A percentile compares a stretch with the other conserved stretches of the same genome.
phyloP scores from a whole-genome alignment of 2,329 filamentous ascomycete genomes.

The Talaromyces marneffei region DNA sequence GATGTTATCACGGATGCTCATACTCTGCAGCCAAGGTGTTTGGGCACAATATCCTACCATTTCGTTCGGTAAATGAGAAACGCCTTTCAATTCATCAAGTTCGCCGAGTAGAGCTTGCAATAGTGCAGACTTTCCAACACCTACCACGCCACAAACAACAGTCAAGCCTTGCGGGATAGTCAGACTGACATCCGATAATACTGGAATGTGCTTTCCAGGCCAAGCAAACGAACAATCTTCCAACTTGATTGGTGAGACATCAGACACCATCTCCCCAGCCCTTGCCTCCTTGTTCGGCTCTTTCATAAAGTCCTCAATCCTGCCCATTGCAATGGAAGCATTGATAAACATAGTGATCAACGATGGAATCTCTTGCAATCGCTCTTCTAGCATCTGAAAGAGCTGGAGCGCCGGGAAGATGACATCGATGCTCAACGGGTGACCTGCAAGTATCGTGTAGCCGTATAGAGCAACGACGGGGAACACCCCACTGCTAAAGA shows the following conservation, averaged over 20 bases:
- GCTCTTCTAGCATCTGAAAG: constrained; percentile 68
- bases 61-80: constrained; percentile 49
- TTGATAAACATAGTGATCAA: constrained; percentile 74
- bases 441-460: constrained; percentile 66
- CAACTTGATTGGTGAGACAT: constrained; percentile 38
- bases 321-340: constrained; percentile 71
- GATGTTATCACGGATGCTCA: constrained; percentile 65
- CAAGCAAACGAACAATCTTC: constrained; percentile 68
- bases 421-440: constrained; percentile 67
- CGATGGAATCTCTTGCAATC: constrained; percentile 67
- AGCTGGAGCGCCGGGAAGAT: constrained; percentile 82
- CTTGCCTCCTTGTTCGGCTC: constrained; percentile 76
- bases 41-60: constrained; percentile 61
- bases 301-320: constrained; percentile 79
- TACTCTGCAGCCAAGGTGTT: constrained; percentile 63
- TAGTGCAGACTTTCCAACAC: constrained; percentile 58
- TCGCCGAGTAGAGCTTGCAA: constrained; percentile 56
- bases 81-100: constrained; percentile 48
- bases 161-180: constrained; percentile 53
- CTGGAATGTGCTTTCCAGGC: constrained; percentile 59
- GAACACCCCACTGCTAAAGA: constrained; percentile 66
- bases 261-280: constrained; percentile 29
- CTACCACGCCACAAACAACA: constrained; percentile 59
- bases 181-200: constrained; percentile 51
- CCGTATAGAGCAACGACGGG: constrained; percentile 76